A percentile compares a stretch with the other conserved stretches of the same genome.
Conservation (phyloP, 495 filamentous ascomycete species). For the Daldinia childiae region DNA sequence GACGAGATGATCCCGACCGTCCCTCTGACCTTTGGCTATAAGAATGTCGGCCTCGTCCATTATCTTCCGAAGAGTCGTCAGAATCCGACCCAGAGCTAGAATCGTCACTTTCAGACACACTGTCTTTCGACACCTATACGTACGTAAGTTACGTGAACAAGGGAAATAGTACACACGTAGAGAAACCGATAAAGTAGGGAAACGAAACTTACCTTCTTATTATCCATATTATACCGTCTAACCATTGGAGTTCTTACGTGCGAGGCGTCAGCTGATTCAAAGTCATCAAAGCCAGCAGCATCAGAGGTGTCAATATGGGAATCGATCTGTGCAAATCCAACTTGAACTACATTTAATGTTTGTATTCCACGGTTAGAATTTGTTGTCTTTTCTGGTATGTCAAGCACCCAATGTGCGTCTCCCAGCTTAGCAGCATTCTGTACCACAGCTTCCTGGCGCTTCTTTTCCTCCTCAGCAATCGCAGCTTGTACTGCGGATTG, state of each 20-base stretch:
- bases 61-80: conserved; percentile 28
- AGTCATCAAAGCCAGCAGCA: conserved; percentile 41
- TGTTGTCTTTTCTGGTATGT: conserved; percentile 40
- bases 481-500: conserved; percentile 70
- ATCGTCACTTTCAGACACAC: conserved; percentile 26
- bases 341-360: conserved; percentile 57
- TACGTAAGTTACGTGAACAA: conserved; percentile 11
- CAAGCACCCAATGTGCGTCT: conserved; percentile 89
- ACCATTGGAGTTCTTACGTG: conserved; percentile 37
- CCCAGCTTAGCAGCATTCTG: conserved; percentile 76
- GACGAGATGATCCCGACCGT: conserved; percentile 25
- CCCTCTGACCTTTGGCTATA: conserved; percentile 27
- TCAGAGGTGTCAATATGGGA: conserved; percentile 56
- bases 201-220: conserved; percentile 46
- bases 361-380: conserved; percentile 30
- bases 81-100: conserved; percentile 32
- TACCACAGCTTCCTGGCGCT: conserved; percentile 74
- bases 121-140: conserved; percentile 26
- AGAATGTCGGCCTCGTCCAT: conserved; percentile 22
- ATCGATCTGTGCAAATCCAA: conserved; percentile 62
- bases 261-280: conserved; percentile 44
- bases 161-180: not conserved
- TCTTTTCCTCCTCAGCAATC: conserved; percentile 76
- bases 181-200: not conserved
- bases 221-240: conserved; percentile 56